Percentiles rank a stretch among this genome's conserved stretches.
Conservation (phyloP, 305 asterid species). For the Fraxinus ornus region DNA sequence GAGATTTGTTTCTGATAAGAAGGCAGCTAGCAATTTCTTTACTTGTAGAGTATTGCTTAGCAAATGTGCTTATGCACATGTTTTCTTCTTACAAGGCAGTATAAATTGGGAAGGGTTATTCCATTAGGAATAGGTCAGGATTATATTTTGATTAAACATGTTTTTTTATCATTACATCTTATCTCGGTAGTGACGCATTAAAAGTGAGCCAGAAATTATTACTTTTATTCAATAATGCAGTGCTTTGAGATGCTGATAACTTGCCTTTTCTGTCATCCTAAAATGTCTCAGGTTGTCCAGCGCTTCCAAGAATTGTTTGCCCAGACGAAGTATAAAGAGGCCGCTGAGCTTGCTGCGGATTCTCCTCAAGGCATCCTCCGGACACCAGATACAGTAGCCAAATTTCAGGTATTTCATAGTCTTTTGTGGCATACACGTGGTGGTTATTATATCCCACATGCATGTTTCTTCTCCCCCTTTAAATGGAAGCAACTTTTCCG, state of each 20-base stretch:
- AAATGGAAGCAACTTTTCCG: neutral
- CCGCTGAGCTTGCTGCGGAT: slow-evolving; percentile 99
- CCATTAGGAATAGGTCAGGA: slow-evolving; percentile 5
- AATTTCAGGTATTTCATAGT: slow-evolving; percentile 74
- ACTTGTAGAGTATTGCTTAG: slow-evolving; percentile 13
- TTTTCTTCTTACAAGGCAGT: slow-evolving; percentile 9
- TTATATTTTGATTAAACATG: neutral
- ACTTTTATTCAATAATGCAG: neutral
- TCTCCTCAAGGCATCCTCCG: slow-evolving; percentile 99
- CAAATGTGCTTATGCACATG: slow-evolving; percentile 19
- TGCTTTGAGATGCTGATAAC: slow-evolving; percentile 1
- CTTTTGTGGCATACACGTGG: slow-evolving; percentile 8
- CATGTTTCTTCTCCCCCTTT: neutral
- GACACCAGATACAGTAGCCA: slow-evolving; percentile 94
- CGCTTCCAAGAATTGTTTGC: slow-evolving; percentile 98
- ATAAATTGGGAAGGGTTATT: slow-evolving; percentile 4
- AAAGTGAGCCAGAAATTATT: neutral
- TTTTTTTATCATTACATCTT: neutral
- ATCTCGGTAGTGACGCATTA: slow-evolving; percentile 4
- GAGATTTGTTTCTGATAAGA: slow-evolving; percentile 5
- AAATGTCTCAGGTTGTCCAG: slow-evolving; percentile 78
- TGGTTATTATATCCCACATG: slow-evolving; percentile 7
- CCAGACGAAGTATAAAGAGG: slow-evolving; percentile 98
- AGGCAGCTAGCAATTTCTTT: slow-evolving; percentile 12
- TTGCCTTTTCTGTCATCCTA: slow-evolving; percentile 15